phyloP scores from a whole-genome alignment of 2,329 filamentous ascomycete species.

The Xylariaceae sp. region DNA sequence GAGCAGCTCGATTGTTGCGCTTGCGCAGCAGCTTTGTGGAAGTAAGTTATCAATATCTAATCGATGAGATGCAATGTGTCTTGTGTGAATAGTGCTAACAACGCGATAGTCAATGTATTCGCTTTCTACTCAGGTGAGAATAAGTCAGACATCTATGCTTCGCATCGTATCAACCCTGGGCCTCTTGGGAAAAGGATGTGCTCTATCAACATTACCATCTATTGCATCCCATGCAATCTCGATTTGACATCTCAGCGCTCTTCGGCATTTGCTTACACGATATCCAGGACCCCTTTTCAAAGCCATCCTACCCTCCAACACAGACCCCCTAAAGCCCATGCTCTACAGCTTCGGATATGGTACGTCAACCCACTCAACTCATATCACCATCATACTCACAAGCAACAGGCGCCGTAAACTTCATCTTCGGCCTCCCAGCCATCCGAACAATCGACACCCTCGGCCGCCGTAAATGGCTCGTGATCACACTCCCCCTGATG shows the following conservation, averaged over 20 bases:
- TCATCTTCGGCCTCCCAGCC: slow-evolving; percentile 39
- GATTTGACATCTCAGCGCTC: neutral
- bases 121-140: slow-evolving; percentile 41
- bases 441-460: slow-evolving; percentile 38
- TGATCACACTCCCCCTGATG: slow-evolving; percentile 42
- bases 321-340: slow-evolving; percentile 24
- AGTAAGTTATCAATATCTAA: slow-evolving; percentile 25
- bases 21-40: slow-evolving; percentile 34
- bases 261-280: neutral
- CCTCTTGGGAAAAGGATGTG: neutral
- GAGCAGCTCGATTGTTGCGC: slow-evolving; percentile 31
- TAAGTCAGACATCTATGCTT: neutral
- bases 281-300: slow-evolving; percentile 16
- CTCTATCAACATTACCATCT: neutral
- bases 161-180: neutral
- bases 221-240: neutral
- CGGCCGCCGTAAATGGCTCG: slow-evolving; percentile 40
- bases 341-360: slow-evolving; percentile 32
- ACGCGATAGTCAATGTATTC: slow-evolving; percentile 35
- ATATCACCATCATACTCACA: neutral
- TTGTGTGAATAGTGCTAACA: slow-evolving; percentile 19
- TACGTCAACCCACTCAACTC: slow-evolving; percentile 8
- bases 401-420: slow-evolving; percentile 36
- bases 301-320: slow-evolving; percentile 17
- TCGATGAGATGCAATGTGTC: too few relatives aligned